Conservation (phyloP, 495 filamentous ascomycete species). For the Rhypophila decipiens region DNA sequence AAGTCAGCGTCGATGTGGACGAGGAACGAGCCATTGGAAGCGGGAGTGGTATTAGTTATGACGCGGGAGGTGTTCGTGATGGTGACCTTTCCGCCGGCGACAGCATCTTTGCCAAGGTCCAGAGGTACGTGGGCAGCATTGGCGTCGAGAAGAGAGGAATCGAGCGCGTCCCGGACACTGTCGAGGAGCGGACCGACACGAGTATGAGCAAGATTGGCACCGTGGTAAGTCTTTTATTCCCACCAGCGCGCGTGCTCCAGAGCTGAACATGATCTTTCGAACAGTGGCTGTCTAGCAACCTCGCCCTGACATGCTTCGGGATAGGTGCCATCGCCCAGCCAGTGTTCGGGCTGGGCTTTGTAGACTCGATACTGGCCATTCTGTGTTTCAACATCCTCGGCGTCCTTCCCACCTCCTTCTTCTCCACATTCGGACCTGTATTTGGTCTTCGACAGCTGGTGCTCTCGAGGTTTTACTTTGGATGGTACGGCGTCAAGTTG, state of each 20-base stretch:
- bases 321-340: constrained; percentile 65
- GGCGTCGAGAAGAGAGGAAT: constrained; percentile 75
- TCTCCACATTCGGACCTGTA: constrained; percentile 68
- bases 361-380: constrained; percentile 64
- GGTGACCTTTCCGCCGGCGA: constrained; percentile 59
- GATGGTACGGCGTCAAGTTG: constrained; percentile 56
- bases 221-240: constrained; percentile 51
- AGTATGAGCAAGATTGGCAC: constrained; percentile 64
- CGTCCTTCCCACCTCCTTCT: constrained; percentile 68
- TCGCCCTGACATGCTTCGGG: constrained; percentile 77
- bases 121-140: constrained; percentile 61
- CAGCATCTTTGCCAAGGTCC: constrained; percentile 57
- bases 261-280: background rate
- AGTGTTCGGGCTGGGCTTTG: constrained; percentile 63
- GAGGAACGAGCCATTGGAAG: no score
- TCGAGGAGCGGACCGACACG: constrained; percentile 62
- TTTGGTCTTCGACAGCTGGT: constrained; percentile 85
- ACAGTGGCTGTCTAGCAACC: constrained; percentile 82
- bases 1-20: no score
- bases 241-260: background rate
- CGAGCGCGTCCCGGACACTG: constrained; percentile 72
- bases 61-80: constrained; percentile 50
- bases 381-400: constrained; percentile 76
- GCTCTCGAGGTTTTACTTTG: constrained; percentile 74
- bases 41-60: no score